Evolutionary conservation across 306 rosid species (phyloP), one percentile per base, ranked within the genome.

Genomic region (Rosa persica): DNA sequence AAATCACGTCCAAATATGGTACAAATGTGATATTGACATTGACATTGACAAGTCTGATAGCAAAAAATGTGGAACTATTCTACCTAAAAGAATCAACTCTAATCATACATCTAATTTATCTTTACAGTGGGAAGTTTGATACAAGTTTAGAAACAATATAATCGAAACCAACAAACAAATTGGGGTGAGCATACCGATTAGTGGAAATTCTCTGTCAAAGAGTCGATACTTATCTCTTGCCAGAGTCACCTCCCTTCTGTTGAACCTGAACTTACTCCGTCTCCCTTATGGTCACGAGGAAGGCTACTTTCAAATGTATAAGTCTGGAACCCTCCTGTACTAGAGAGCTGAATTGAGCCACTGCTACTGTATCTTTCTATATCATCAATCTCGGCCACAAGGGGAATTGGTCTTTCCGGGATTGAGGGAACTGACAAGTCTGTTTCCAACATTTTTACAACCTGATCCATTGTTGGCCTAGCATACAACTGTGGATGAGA

Each of bases 391-490:
- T 87, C 90, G 11, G 99, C 83, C 60, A 90, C 96, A 1, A 91
- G 82, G 67, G 99, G 87, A 36, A 95, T 87, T 38, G 96, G 98
- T 43, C 99, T 79, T 70, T 90, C 98, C 0, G 93, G 85, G 25
- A 93, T 85, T 0, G 97, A 83, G 0, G 99, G 98, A n/a, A 95
- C 88, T 3, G 88, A 80, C 58, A 88, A 71, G 34, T 91, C 98
- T 2, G 98, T 89, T 80, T 95, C 99, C 79, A 95, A 80, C 98
- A 95, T 93, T 85, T 91, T 95, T 48, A 93, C 96, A 57, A 91
- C 97, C 83, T 91, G 98, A 79, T 95, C 99, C 99, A 95, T 95
- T 17, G 99, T 86, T 52, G 99, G 99, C 88, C 99, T 89, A 3
- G 98, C 99, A 74, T 93, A 83, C 72, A 93, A 60, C 86, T 92